Base-by-base conservation (phyloP, 805 yeast species). In the Scheffersomyces spartinae region DNA sequence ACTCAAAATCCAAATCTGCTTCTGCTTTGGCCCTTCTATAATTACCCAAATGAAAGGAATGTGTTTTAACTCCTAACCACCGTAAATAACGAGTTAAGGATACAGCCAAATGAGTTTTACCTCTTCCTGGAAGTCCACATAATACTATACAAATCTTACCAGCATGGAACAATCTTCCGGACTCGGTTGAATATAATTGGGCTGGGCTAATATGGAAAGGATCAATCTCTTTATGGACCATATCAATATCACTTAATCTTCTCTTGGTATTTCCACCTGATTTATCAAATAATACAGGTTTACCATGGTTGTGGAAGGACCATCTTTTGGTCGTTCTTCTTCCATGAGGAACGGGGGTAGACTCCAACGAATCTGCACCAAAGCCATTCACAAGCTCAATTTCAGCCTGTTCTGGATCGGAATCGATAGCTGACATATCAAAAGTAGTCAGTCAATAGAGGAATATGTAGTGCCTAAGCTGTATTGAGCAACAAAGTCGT, bases 1-100 rank as follows among this genome's bases (percentile, higher is more conserved):
- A 29, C 3, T 25, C 28, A 2, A 14, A 9, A 2, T 27, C 13
- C 3, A 29, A 11, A 35, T 30, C 12, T 29, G 28, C 37, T 14
- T 10, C 64, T 9, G 68, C 61, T 31, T 38, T 49, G 12, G 61
- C 60, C 34, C 95, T 68, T 41, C 96, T 68, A 45, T 86, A 88
- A 48, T 91, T 93, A 13, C 95, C 91, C 33, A 86, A 68, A 52
- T 88, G 97, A 56, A 83, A 88, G 15, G 84, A 73, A 40, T 84
- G 86, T 2, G 95, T 77, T 43, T 81, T 77, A 12, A 91, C 97
- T 4, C 98, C 98, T 23, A 91, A 61, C 98, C 98, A 91, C 41
- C 96, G 68, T 38, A 93, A 61, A 49, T 86, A 91, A 31, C 98
- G 68, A 4, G 95, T 84, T 35, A 91, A 64, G 9, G 94, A 77